These are phyloP conservation scores for Lolium perenne DNA, from an alignment of 176 grass and related monocot genomes.

Conservation along the genomic window DNA sequence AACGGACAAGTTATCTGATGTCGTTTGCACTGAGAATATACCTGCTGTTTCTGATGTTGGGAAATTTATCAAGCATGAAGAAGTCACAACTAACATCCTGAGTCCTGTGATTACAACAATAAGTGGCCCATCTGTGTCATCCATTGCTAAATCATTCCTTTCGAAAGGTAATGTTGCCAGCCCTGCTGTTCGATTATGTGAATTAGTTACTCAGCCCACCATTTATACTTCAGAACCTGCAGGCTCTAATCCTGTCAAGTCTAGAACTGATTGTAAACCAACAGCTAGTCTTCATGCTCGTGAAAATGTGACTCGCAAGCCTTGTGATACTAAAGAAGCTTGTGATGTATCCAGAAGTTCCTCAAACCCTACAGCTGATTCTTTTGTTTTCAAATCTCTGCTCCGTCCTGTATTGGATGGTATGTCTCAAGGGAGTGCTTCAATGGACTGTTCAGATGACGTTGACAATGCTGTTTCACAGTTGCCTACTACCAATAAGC, in stretches of 20 bases:
- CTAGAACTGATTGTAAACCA: constrained; percentile 37
- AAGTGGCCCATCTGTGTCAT: constrained; percentile 14
- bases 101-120: constrained; percentile 10
- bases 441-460: constrained; percentile 71
- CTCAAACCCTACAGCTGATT: constrained; percentile 12
- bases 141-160: constrained; percentile 17
- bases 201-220: constrained; percentile 11
- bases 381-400: constrained; percentile 36
- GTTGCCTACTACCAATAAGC: constrained; percentile 29
- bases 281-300: neutral
- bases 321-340: constrained; percentile 25
- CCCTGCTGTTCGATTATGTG: constrained; percentile 37
- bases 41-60: constrained; percentile 35
- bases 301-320: constrained; percentile 17
- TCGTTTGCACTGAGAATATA: neutral
- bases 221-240: constrained; percentile 18
- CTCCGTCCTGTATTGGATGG: constrained; percentile 41
- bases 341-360: constrained; percentile 34
- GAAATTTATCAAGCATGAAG: constrained; percentile 44
- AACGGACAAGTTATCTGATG: constrained; percentile 28
- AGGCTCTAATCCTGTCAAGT: constrained; percentile 23
- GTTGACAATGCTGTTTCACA: constrained; percentile 39
- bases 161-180: constrained; percentile 18
- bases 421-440: constrained; percentile 61
- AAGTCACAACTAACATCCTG: neutral